A percentile compares a stretch with the other conserved stretches of the same genome.
Evolutionary conservation across 345 rosid species (phyloP).

Genomic region (Leavenworthia alabamica): DNA sequence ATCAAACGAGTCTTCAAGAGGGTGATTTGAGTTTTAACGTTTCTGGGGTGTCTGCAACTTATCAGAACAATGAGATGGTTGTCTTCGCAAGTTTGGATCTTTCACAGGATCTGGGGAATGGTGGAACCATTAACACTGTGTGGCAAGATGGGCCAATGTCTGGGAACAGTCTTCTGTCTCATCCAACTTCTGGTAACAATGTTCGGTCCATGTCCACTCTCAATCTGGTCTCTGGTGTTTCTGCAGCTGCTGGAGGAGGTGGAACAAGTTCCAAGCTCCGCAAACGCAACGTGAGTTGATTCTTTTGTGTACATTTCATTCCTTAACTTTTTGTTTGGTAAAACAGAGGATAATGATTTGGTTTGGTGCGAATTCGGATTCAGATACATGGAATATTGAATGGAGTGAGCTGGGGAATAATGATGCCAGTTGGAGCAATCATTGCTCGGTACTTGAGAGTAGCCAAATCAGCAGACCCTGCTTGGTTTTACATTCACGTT

Average conservation of each 20-base stretch:
- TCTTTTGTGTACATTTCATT: constrained; percentile 36
- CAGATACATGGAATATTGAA: constrained; percentile 88
- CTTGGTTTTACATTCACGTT: constrained; percentile 88
- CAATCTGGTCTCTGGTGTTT: constrained; percentile 53
- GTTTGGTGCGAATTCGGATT: constrained; percentile 7
- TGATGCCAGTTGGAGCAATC: constrained; percentile 74
- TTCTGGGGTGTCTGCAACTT: constrained; percentile 50
- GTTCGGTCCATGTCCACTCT: constrained; percentile 51
- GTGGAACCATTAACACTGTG: constrained; percentile 51
- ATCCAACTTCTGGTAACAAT: constrained; percentile 50
- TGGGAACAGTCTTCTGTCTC: constrained; percentile 35
- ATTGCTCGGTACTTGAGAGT: constrained; percentile 77
- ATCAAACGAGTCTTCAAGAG: constrained; percentile 42
- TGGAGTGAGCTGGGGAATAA: constrained; percentile 74
- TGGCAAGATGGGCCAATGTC: constrained; percentile 84
- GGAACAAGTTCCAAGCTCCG: constrained; percentile 41
- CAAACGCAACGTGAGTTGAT: constrained; percentile 53
- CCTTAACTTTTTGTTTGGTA: constrained; percentile 28
- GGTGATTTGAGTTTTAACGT: constrained; percentile 65
- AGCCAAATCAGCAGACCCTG: constrained; percentile 64
- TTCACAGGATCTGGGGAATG: constrained; percentile 20
- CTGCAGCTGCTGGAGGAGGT: constrained; percentile 32
- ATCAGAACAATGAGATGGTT: constrained; percentile 48
- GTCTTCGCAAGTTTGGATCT: constrained; percentile 59
- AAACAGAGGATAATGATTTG: constrained; percentile 11